Conservation (phyloP, 1,139 yeast genomes). For the Kodamaea derodonti region DNA sequence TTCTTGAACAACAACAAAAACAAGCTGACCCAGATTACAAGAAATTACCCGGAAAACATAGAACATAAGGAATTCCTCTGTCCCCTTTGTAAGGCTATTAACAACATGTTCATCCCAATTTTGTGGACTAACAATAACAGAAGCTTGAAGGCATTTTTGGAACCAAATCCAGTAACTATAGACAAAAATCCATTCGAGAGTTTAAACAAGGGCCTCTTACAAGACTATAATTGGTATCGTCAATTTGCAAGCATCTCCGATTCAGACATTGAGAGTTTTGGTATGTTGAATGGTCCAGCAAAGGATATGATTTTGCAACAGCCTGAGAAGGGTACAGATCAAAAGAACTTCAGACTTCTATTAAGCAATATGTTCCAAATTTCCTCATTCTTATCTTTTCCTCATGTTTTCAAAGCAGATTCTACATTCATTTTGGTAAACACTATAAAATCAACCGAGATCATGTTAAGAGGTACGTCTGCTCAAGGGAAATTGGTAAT, state of each 20-base stretch:
- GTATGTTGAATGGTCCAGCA: conserved; percentile 25
- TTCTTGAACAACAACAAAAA: conserved; percentile 52
- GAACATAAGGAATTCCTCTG: conserved; percentile 76
- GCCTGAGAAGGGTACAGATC: conserved; percentile 12
- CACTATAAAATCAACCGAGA: conserved; percentile 63
- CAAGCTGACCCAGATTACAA: conserved; percentile 68
- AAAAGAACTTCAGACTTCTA: conserved; percentile 26
- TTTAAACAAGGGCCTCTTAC: conserved; percentile 13
- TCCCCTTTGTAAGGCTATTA: conserved; percentile 86
- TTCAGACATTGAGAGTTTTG: conserved; percentile 22
- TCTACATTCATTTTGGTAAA: conserved; percentile 40
- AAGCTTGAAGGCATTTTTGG: conserved; percentile 21
- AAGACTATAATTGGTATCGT: conserved; percentile 26
- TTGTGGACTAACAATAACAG: conserved; percentile 44
- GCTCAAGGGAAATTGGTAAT: conserved; percentile 41
- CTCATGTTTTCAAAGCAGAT: conserved; percentile 36
- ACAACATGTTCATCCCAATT: conserved; percentile 79
- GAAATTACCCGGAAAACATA: conserved; percentile 75
- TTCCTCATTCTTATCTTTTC: conserved; percentile 37
- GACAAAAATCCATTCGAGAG: conserved; percentile 14
- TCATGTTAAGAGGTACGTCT: conserved; percentile 57
- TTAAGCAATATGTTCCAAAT: conserved; percentile 36
- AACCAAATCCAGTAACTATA: conserved; percentile 1
- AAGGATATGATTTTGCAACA: conserved; percentile 23
- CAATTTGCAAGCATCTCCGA: conserved; percentile 19